Evolutionary conservation across 2,329 filamentous ascomycete genomes (phyloP).

Genomic region (Lecanosticta acicola): DNA sequence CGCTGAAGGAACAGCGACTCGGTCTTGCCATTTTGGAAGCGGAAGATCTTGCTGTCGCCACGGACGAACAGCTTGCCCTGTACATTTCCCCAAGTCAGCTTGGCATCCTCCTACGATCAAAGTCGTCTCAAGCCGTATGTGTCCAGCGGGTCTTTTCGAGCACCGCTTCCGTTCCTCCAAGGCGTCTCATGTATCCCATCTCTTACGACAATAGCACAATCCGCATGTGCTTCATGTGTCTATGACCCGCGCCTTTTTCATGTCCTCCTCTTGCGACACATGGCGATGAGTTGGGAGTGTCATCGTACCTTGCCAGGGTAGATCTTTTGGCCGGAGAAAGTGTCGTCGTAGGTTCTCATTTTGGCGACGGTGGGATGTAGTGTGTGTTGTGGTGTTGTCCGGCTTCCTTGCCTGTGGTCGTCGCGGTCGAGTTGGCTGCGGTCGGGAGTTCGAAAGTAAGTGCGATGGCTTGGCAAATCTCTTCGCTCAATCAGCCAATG

Average conservation of each 20-base stretch:
- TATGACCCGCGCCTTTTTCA: background rate
- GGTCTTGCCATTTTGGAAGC: conserved; percentile 99
- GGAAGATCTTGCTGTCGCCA: conserved; percentile 99
- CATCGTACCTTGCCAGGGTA: conserved; percentile 67
- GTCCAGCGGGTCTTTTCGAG: conserved; percentile 1
- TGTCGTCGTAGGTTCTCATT: conserved; percentile 74
- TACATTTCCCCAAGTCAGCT: conserved; percentile 17
- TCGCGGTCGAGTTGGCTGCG: too few relatives aligned
- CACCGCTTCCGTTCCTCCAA: conserved; percentile 1
- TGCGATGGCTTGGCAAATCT: too few relatives aligned
- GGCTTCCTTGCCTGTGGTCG: background rate
- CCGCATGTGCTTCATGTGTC: background rate
- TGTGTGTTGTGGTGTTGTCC: background rate
- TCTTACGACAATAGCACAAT: background rate
- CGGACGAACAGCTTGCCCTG: conserved; percentile 99
- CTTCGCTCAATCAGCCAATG: too few relatives aligned
- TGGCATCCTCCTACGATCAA: conserved; percentile 19
- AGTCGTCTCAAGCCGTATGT: conserved; percentile 19
- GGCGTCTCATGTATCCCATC: background rate
- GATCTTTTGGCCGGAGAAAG: conserved; percentile 72
- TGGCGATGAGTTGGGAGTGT: conserved; percentile 1
- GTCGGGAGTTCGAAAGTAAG: too few relatives aligned
- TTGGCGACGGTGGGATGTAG: conserved; percentile 40
- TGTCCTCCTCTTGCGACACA: background rate
- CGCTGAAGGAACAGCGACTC: conserved; percentile 99